Percentiles rank a stretch among this genome's conserved stretches.
Conservation (phyloP, 805 yeast species). For the Candida sonorensis region DNA sequence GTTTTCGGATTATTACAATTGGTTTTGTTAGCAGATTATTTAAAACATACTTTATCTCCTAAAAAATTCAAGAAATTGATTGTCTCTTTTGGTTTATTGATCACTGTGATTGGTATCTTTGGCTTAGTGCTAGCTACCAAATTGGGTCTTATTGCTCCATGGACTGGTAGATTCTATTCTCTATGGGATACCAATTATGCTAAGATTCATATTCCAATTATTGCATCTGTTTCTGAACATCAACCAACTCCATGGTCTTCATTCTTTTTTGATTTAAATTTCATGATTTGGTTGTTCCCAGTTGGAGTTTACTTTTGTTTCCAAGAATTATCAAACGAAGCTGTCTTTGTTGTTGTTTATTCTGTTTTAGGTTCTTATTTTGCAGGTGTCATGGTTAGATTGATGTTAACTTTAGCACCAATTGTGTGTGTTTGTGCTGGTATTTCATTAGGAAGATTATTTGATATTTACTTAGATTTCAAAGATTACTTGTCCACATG, state of each 20-base stretch:
- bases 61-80: constrained; percentile 67
- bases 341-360: constrained; percentile 86
- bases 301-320: constrained; percentile 90
- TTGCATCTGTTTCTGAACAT: constrained; percentile 98
- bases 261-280: constrained; percentile 87
- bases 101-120: constrained; percentile 56
- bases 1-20: constrained; percentile 93
- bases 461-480: constrained; percentile 75
- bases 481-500: constrained; percentile 10
- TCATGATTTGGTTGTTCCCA: constrained; percentile 97
- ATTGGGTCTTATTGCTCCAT: constrained; percentile 93
- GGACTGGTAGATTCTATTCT: constrained; percentile 99
- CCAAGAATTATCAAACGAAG: constrained; percentile 86
- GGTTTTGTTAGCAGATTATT: constrained; percentile 77
- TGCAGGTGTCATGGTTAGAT: constrained; percentile 98
- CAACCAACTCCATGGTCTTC: constrained; percentile 99
- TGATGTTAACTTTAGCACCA: constrained; percentile 95
- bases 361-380: constrained; percentile 92
- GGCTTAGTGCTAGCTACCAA: constrained; percentile 79
- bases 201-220: constrained; percentile 95
- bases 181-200: constrained; percentile 98
- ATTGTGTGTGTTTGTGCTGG: constrained; percentile 92
- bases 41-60: constrained; percentile 65
- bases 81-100: constrained; percentile 47
- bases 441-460: constrained; percentile 75